Percentiles rank a stretch among this genome's conserved stretches.
Conservation (phyloP, 208 protist genomes). For the Porcisia hertigi region DNA sequence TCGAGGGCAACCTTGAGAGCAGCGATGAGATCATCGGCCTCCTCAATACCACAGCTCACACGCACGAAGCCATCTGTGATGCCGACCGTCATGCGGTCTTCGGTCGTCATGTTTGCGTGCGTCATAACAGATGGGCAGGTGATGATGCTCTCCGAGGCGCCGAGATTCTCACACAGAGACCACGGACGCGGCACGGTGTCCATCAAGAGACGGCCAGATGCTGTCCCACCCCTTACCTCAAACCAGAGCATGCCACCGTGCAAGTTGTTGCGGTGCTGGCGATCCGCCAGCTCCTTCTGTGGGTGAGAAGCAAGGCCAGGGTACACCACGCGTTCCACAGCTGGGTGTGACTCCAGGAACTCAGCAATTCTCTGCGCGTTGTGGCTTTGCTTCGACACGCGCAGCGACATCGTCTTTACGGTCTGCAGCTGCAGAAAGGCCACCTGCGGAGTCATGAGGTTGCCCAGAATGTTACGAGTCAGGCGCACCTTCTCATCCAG, state of each 20-base stretch:
- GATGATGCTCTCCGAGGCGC: constrained; percentile 94
- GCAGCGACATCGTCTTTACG: constrained; percentile 94
- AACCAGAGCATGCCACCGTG: constrained; percentile 94
- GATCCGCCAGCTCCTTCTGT: constrained; percentile 94
- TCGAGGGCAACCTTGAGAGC: constrained; percentile 92
- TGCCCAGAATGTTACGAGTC: constrained; percentile 94
- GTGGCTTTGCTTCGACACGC: constrained; percentile 89
- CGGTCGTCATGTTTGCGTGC: constrained; percentile 94
- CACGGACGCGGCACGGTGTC: constrained; percentile 83
- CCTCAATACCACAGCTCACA: constrained; percentile 95
- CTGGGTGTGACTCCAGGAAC: constrained; percentile 78
- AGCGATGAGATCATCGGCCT: constrained; percentile 90
- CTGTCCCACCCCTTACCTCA: constrained; percentile 84
- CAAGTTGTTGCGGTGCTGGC: constrained; percentile 84
- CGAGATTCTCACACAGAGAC: constrained; percentile 94
- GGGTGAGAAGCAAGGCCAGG: constrained; percentile 93
- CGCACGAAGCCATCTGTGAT: constrained; percentile 95
- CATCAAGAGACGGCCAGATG: constrained; percentile 75
- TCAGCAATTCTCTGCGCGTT: constrained; percentile 93
- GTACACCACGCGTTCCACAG: constrained; percentile 91
- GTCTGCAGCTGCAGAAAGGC: constrained; percentile 95
- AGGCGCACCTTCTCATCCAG: constrained; percentile 88
- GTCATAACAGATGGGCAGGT: constrained; percentile 97
- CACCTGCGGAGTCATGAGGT: constrained; percentile 92
- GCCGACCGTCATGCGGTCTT: constrained; percentile 92